Evolutionary conservation across 2,329 filamentous ascomycete species (phyloP).

Genomic region (Elsinoe fawcettii): DNA sequence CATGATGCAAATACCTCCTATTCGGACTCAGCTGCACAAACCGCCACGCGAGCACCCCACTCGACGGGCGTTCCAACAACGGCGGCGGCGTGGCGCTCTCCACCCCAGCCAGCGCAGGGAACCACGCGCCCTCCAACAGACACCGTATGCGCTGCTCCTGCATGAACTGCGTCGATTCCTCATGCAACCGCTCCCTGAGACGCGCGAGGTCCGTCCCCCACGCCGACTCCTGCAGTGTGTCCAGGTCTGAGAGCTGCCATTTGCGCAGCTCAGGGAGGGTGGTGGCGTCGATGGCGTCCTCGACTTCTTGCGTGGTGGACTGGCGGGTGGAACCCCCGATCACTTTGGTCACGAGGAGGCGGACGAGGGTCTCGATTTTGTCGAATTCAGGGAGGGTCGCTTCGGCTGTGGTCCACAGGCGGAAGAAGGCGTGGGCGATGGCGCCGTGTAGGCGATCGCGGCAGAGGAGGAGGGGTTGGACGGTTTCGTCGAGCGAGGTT

Average conservation of each 20-base stretch:
- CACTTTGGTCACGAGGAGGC: constrained; percentile 83
- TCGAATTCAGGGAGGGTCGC: constrained; percentile 82
- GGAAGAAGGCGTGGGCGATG: constrained; percentile 77
- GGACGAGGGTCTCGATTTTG: constrained; percentile 84
- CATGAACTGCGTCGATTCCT: constrained; percentile 90
- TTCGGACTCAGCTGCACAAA: constrained; percentile 89
- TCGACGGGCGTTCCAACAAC: constrained; percentile 22
- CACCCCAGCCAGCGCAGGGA: constrained; percentile 44
- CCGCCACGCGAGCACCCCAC: constrained; percentile 55
- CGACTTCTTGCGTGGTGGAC: constrained; percentile 77
- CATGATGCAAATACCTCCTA: constrained; percentile 80
- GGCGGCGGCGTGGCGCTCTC: constrained; percentile 38
- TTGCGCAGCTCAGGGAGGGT: constrained; percentile 71
- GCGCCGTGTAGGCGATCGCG: constrained; percentile 88
- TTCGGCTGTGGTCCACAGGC: constrained; percentile 84
- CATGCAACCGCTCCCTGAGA: constrained; percentile 82
- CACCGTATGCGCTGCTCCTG: constrained; percentile 94
- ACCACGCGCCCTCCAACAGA: constrained; percentile 84
- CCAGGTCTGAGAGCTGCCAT: constrained; percentile 87
- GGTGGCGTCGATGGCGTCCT: constrained; percentile 80
- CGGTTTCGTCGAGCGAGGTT: constrained; percentile 70
- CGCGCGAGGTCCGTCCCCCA: constrained; percentile 86
- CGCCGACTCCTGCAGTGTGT: constrained; percentile 84
- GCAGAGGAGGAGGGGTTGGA: constrained; percentile 79
- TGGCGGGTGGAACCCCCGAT: constrained; percentile 73